Evolutionary conservation across 352 stramenopile species (phyloP), one percentile per base, ranked within the genome.

Genomic region (Saprolegnia diclina): DNA sequence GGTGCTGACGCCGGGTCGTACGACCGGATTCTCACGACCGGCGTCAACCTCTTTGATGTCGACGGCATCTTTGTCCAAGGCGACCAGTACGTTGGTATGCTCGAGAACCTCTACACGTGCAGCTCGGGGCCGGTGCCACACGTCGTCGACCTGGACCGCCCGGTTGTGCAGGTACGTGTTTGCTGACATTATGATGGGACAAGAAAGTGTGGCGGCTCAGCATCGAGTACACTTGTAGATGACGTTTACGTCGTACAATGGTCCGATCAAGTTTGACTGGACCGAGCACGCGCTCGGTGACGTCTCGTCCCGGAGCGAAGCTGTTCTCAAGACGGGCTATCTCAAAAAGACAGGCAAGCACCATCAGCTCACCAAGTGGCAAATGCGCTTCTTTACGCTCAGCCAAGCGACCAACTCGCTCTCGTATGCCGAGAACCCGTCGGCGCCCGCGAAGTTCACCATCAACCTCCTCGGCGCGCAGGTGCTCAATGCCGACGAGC

Each of bases 1-100:
- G 73, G 78, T 1, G 81, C 66, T 35, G 74, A 81, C 56, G 78
- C 82, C 24, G 54, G 61, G 0, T 64, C 66, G 0, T 80, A 89
- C 56, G 86, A 94, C 69, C 85, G 77, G 22, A 90, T 94, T 69
- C 75, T 94, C 4, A 81, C 90, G 29, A 92, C 84, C 0, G 86
- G 86, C 14, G 72, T 94, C 67, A 94, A 94, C 65, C 81, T 80
- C 0, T 94, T 94, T 24, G 83, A 92, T 22, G 84, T 94, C 22
- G 83, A 92, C 65, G 83, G 83, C 32, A 73, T 71, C 56, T 73
- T 94, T 5, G 73, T 72, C 1, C 83, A 92, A 56, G 83, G 86
- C 19, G 72, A 77, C 11, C 83, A 86, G 29, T 94, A 92, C 69
- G 77, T 89, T 22, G 77, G 81, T 61, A 92, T 94, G 86, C 79